Evolutionary conservation across 202 grass and related monocot genomes (phyloP), one percentile per base, ranked within the genome.

Genomic region (Schoenoplectus tabernaemontani): DNA sequence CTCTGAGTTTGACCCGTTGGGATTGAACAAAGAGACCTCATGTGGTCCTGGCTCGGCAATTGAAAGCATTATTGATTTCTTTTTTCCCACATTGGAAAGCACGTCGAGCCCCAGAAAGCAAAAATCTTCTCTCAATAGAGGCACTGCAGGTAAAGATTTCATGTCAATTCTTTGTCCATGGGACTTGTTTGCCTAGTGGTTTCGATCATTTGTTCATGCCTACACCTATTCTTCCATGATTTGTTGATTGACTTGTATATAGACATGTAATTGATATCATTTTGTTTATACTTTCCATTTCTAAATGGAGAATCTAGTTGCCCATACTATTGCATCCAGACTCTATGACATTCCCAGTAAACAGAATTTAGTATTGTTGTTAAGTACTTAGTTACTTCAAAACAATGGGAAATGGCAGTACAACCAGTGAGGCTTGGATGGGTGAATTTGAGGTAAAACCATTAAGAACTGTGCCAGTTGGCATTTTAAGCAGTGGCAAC

Each of bases 1-100:
- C 47, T 76, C 87, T 3, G 56, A 30, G n/a, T 97, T 97, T 76
- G 95, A 94, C 37, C 95, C 95, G 7, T 83, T 94, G 77, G 91
- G 89, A 22, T 78, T 97, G 13, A 85, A 94, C 86, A 87, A 76
- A 77, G 91, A 90, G 6, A 81, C 62, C 4, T 59, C 82, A 9
- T 89, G 60, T 47, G 67, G 60, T 13, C 42, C 86, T 37, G 77
- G 38, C 80, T 79, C 75, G 13, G 65, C 86, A 3, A 43, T 93
- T 26, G 87, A 78, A 24, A 86, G 8, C 58, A 54, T 90, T 65
- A 43, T 98, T 2, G 78, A 81, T 41, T 61, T 94, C 78, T 81
- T 98, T 36, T 87, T 75, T 11, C 91, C 86, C 23, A 83, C 86
- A 9, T 92, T 92, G 5, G 91, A 91, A 86, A 98, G 89, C 79